These are phyloP conservation scores for Macrotyloma uniflorum DNA, from an alignment of 306 rosid genomes.

Conservation along the genomic window DNA sequence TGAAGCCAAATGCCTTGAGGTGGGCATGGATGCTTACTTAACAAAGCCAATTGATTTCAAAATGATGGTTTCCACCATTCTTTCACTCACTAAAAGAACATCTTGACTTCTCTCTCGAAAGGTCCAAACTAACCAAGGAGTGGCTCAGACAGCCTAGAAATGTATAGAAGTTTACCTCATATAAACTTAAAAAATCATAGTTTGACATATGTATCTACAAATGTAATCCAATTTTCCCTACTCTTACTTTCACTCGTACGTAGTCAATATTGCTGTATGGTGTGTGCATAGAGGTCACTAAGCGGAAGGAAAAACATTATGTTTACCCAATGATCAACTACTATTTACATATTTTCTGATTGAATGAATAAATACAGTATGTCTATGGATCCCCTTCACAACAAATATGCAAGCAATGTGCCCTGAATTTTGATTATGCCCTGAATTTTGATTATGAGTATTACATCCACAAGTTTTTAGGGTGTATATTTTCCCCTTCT, in stretches of 20 bases:
- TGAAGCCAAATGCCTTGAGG: conserved; percentile 97
- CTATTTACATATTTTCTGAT: conserved; percentile 4
- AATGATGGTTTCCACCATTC: conserved; percentile 94
- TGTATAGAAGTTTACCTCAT: conserved; percentile 33
- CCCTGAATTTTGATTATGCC: not conserved
- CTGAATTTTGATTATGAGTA: too few relatives aligned
- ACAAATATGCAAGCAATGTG: too few relatives aligned
- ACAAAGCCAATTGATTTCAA: conserved; percentile 98
- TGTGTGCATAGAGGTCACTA: conserved; percentile 10
- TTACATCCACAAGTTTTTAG: too few relatives aligned
- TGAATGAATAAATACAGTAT: not conserved
- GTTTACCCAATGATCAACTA: not conserved
- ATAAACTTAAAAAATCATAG: conserved; percentile 19
- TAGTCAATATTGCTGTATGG: not conserved
- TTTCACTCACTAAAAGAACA: conserved; percentile 72
- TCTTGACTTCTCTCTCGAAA: conserved; percentile 38
- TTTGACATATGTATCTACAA: conserved; percentile 20
- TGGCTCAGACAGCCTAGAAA: conserved; percentile 29
- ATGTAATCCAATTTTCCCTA: conserved; percentile 33
- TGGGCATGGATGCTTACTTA: conserved; percentile 99
- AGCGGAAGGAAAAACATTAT: conserved; percentile 5
- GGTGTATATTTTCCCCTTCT: too few relatives aligned
- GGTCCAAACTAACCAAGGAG: conserved; percentile 28
- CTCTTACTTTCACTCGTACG: not conserved
- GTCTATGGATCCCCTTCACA: too few relatives aligned